These are phyloP conservation scores for Apiotrichum gracile DNA, from an alignment of 1,284 basidiomycete genomes.

Conservation along the genomic window DNA sequence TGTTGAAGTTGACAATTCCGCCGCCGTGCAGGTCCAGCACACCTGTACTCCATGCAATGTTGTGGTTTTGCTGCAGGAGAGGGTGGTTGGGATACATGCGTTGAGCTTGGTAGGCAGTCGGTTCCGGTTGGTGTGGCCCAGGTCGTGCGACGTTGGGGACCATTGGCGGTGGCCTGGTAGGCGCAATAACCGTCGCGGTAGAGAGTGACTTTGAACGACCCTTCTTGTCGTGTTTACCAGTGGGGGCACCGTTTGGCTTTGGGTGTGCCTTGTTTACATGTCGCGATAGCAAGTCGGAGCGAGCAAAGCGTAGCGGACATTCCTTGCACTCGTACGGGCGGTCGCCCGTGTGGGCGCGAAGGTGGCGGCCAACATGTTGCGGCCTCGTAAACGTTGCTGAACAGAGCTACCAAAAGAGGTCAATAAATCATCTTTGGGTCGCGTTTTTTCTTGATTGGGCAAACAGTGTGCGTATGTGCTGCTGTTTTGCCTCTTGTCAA, in stretches of 20 bases:
- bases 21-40: not conserved
- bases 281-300: constrained; percentile 77
- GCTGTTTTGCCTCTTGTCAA: too few relatives aligned
- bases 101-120: constrained; percentile 28
- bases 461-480: too few relatives aligned
- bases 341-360: constrained; percentile 88
- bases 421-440: not conserved
- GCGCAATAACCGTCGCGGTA: constrained; percentile 13
- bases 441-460: not conserved
- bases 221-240: constrained; percentile 28
- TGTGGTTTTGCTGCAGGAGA: constrained; percentile 20
- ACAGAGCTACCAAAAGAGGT: constrained; percentile 52
- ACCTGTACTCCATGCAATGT: not conserved
- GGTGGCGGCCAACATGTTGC: constrained; percentile 82
- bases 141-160: not conserved
- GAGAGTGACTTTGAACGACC: constrained; percentile 29
- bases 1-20: not conserved
- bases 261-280: constrained; percentile 87
- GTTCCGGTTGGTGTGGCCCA: constrained; percentile 5
- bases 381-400: constrained; percentile 80
- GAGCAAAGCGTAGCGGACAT: constrained; percentile 81
- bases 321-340: constrained; percentile 82
- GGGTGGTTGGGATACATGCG: constrained; percentile 43
- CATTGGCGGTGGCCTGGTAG: constrained; percentile 26
- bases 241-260: constrained; percentile 53